These are phyloP conservation scores for Trifolium dubium DNA, from an alignment of 306 rosid species.

Conservation along the genomic window DNA sequence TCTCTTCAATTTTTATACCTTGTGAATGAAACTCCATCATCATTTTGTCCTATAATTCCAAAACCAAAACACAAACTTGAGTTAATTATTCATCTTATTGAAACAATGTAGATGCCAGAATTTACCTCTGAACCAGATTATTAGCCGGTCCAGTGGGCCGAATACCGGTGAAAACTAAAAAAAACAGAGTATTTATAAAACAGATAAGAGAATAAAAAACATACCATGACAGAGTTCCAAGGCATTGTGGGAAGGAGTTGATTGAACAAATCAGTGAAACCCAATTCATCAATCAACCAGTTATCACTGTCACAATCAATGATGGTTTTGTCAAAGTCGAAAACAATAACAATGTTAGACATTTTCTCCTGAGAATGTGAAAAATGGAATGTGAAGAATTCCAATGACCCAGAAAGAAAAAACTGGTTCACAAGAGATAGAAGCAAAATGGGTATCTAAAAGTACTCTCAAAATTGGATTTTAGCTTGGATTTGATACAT, in stretches of 20 bases:
- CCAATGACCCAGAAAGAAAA: conserved; percentile 13
- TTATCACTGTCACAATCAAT: conserved; percentile 80
- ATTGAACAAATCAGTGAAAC: conserved; percentile 70
- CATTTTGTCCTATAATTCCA: conserved; percentile 65
- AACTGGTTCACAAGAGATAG: background rate
- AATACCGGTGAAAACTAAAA: background rate
- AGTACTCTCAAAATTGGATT: conserved; percentile 24
- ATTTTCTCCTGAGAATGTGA: conserved; percentile 29
- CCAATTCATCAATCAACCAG: conserved; percentile 76
- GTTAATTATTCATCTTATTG: background rate
- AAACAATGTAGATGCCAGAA: no score
- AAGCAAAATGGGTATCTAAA: background rate
- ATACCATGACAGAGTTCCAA: conserved; percentile 88
- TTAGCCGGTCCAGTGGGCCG: background rate
- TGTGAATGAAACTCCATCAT: conserved; percentile 68
- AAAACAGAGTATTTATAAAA: background rate
- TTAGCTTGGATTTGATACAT: conserved; percentile 2
- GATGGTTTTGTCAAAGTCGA: conserved; percentile 87
- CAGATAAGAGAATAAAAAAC: background rate
- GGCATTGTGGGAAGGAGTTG: conserved; percentile 79
- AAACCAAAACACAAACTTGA: background rate
- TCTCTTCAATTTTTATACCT: conserved; percentile 63
- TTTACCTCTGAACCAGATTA: no score
- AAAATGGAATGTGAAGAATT: background rate
- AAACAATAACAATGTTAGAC: conserved; percentile 66